These are phyloP conservation scores for Kalmusia sp. DNA, from an alignment of 2,329 filamentous ascomycete species.

Conservation along the genomic window DNA sequence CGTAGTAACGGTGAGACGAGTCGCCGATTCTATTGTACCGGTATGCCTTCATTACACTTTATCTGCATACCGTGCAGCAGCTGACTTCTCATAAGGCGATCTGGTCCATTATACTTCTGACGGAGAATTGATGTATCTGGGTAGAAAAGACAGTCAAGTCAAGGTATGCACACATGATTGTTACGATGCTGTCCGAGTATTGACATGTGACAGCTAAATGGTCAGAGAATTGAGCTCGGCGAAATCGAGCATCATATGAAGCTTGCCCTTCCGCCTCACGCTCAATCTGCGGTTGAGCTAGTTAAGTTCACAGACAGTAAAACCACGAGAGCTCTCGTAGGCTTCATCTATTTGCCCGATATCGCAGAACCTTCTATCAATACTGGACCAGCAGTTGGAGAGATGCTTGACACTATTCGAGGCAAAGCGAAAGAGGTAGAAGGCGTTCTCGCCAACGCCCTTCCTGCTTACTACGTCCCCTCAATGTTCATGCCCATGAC, in stretches of 20 bases:
- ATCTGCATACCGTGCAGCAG: neutral
- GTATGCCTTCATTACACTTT: neutral
- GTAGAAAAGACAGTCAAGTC: constrained; percentile 45
- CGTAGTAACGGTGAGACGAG: constrained; percentile 17
- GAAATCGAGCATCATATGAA: constrained; percentile 55
- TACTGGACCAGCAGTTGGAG: constrained; percentile 23
- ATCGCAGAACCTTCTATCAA: constrained; percentile 27
- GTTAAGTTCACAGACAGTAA: constrained; percentile 37
- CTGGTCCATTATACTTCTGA: constrained; percentile 40
- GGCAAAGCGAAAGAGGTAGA: constrained; percentile 32
- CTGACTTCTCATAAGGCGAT: constrained; percentile 25
- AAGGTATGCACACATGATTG: constrained; percentile 30
- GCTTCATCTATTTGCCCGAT: constrained; percentile 33
- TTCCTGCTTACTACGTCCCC: constrained; percentile 55
- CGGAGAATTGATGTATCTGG: constrained; percentile 44
- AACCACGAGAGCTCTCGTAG: constrained; percentile 33
- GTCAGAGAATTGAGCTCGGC: constrained; percentile 54
- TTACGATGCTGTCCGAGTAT: constrained; percentile 15
- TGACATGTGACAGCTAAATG: constrained; percentile 48
- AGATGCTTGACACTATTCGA: constrained; percentile 29
- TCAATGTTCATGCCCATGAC: constrained; percentile 52
- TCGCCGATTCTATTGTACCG: constrained; percentile 40
- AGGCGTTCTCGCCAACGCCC: constrained; percentile 31
- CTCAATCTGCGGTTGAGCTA: constrained; percentile 54
- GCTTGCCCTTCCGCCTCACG: constrained; percentile 42